Evolutionary conservation across 2,329 filamentous ascomycete genomes (phyloP).

Genomic region (Fusarium staphyleae): DNA sequence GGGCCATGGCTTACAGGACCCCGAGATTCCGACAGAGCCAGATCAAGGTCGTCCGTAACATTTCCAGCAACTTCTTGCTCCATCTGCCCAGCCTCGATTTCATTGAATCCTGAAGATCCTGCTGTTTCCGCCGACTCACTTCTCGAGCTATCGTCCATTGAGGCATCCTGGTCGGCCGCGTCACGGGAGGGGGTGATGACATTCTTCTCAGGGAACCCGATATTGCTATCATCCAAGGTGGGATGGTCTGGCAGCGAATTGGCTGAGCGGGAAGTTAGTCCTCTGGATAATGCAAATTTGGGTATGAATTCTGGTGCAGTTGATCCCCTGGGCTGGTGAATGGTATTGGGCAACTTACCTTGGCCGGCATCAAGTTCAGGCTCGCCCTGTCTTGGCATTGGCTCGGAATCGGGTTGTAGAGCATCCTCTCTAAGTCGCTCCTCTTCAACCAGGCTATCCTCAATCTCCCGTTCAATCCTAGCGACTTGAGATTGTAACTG

Average conservation of each 20-base stretch:
- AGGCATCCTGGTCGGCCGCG: conserved; percentile 12
- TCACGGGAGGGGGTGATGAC: background rate
- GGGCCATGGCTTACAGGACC: background rate
- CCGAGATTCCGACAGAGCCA: background rate
- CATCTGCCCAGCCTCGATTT: background rate
- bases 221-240: background rate
- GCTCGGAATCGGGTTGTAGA: conserved; percentile 21
- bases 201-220: background rate
- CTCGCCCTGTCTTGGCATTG: conserved; percentile 10
- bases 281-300: background rate
- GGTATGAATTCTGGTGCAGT: conserved; percentile 2
- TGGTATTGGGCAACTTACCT: conserved; percentile 20
- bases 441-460: conserved; percentile 47
- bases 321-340: background rate
- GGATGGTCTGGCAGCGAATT: conserved; percentile 5
- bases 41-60: background rate
- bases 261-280: conserved; percentile 28
- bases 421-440: conserved; percentile 44
- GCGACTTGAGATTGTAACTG: conserved; percentile 56
- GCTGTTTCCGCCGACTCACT: background rate
- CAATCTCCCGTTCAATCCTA: conserved; percentile 58
- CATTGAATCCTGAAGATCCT: background rate
- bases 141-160: conserved; percentile 14
- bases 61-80: background rate
- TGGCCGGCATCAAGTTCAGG: conserved; percentile 25